Evolutionary conservation across 129 eudicot genomes (phyloP), one percentile per base, ranked within the genome.

Genomic region (Escallonia rubra): DNA sequence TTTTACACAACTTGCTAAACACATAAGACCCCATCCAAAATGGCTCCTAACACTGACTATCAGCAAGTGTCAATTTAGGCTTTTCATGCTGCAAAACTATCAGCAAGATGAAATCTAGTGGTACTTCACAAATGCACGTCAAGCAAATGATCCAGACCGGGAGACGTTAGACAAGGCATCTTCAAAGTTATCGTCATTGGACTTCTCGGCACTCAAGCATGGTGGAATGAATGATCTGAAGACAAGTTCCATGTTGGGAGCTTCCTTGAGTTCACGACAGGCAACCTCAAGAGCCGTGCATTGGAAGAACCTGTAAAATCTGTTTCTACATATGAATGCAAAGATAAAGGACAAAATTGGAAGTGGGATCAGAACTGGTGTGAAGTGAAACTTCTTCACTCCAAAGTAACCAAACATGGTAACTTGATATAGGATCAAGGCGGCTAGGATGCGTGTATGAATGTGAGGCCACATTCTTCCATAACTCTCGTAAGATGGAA

Each of bases 381-480:
- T 41, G 79, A 56, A 87, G 63, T 2, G 0, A 75, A 94, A 94
- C 72, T 60, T 10, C 78, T 87, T 94, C n/a, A 74, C 74, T 7
- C 71, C 76, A 63, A 94, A 87, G 78, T 84, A 94, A 38, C 99
- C 95, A 2, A 86, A 8, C 97, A 94, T 94, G 46, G 96, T 94
- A 5, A 75, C 57, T 71, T 94, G 99, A 42, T 75, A 94, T 38
- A 89, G 76, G 63, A 86, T 14, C 73, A 94, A 70, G n/a, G 90
- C 75, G 6, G 90, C 90, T 9, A 89, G 45, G 51, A 89, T 74
- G 34, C 99, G 87, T 1, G 65, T 67, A 71, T 82, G 86, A 34
- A 86, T 73, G 72, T 89, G 99, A 9, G 99, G 99, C 97, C 99
- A 94, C 95, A 86, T 84, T 71, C 70, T 79, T n/a, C 99, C 99